Percentiles rank a stretch among this genome's conserved stretches.
These are phyloP conservation scores for Rhizopogon sp. DNA, from an alignment of 768 basidiomycete species.

Conservation along the genomic window DNA sequence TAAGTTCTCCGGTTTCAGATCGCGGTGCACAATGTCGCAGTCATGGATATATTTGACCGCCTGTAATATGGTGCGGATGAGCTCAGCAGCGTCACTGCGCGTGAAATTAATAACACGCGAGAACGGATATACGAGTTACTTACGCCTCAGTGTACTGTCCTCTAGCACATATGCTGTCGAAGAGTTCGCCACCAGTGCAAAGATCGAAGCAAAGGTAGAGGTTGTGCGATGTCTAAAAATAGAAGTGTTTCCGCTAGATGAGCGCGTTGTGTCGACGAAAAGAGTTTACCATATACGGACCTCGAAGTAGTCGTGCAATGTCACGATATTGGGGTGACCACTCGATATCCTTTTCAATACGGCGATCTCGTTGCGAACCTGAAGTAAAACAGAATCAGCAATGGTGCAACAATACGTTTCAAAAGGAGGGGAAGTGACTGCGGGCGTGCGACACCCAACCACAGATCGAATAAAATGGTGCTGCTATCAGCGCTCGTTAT, in stretches of 20 bases:
- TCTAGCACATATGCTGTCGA: slow-evolving; percentile 96
- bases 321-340: slow-evolving; percentile 87
- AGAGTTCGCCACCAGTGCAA: slow-evolving; percentile 97
- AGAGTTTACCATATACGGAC: slow-evolving; percentile 31
- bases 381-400: background rate
- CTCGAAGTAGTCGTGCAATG: slow-evolving; percentile 95
- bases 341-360: slow-evolving; percentile 93
- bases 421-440: slow-evolving; percentile 1
- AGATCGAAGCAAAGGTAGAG: slow-evolving; percentile 94
- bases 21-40: slow-evolving; percentile 91
- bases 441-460: background rate
- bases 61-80: slow-evolving; percentile 81
- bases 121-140: slow-evolving; percentile 24
- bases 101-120: slow-evolving; percentile 5
- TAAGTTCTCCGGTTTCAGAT: slow-evolving; percentile 97
- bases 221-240: slow-evolving; percentile 75
- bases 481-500: slow-evolving; percentile 10
- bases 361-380: slow-evolving; percentile 97
- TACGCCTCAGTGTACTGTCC: slow-evolving; percentile 95
- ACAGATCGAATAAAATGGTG: slow-evolving; percentile 2
- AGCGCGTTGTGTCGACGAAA: background rate
- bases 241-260: background rate
- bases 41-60: slow-evolving; percentile 92
- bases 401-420: slow-evolving; percentile 11
- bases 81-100: slow-evolving; percentile 80